These are phyloP conservation scores for Wickerhamiella vanderwaltii DNA, from an alignment of 805 yeast species.

Conservation along the genomic window DNA sequence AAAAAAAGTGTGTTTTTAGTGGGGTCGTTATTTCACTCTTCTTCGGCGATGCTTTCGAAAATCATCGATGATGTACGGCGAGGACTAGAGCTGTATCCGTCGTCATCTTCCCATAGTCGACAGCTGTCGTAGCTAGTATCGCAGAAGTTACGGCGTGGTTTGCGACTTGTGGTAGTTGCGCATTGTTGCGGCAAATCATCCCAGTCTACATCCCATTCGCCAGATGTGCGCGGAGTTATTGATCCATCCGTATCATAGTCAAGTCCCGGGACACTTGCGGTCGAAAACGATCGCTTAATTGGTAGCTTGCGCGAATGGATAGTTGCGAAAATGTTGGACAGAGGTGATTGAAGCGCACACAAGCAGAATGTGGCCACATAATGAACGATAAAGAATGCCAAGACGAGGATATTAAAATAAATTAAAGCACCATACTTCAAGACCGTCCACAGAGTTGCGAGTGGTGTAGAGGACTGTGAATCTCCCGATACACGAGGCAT, in stretches of 20 bases:
- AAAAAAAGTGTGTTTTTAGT: no score
- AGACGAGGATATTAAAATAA: constrained; percentile 4
- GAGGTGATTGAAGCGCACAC: background rate
- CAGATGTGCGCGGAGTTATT: constrained; percentile 6
- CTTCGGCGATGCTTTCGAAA: background rate
- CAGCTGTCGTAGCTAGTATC: background rate
- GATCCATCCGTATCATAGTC: background rate
- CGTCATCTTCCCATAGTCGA: constrained; percentile 10
- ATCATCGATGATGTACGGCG: background rate
- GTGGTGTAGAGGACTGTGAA: no score
- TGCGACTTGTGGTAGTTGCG: constrained; percentile 1
- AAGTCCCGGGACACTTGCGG: background rate
- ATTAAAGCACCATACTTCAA: background rate
- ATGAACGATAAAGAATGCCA: background rate
- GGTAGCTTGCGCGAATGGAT: no score
- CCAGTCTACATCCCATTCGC: constrained; percentile 7
- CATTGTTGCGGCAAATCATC: background rate
- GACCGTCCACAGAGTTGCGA: constrained; percentile 2
- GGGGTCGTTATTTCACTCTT: no score
- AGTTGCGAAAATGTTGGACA: background rate
- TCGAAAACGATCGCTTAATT: background rate
- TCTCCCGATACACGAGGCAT: no score
- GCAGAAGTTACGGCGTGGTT: background rate
- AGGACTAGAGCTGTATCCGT: constrained; percentile 2
- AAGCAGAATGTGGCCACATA: background rate